Base-by-base conservation (phyloP, 768 basidiomycete genomes). In the Tricholoma bakamatsutake region DNA sequence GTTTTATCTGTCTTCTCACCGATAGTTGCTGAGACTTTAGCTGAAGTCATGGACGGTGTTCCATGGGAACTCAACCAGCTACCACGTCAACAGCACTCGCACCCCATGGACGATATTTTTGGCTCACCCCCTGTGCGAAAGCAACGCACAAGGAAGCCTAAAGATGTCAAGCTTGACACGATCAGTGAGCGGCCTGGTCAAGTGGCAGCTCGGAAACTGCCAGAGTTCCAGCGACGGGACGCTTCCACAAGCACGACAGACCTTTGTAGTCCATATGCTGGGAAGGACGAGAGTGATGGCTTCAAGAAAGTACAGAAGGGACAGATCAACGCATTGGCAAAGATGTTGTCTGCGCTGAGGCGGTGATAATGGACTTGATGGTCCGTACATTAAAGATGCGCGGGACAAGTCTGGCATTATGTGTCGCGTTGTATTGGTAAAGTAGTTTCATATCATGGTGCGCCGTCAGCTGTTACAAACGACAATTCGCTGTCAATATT, bases 291-390 rank as follows among this genome's bases (percentile, higher is more conserved):
- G 18, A 67, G 72, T 55, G 78, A 80, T 33, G 75, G 77, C 49
- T 72, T 73, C 49, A 81, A 90, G 79, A 92, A 88, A 74, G 87
- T 90, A 65, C 86, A 91, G 75, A 93, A 87, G 71, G 89, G 87
- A 48, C 93, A 94, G 76, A 93, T 93, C 73, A 85, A 86, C 64
- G 82, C 90, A 40, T 76, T 95, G 63, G 92, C 92, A 56, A 94
- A 94, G 84, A 91, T 95, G 90, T 75, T 94, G 56, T 90, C 85
- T 55, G 87, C 88, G 51, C 70, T 90, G 71, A 79, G 87, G 65
- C 85, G 85, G 65, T 88, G 54, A 55, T 54, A 51, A 56, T 58
- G 61, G 57, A 49, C 57, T 59, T 18, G 58, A 52, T 52, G 55
- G 59, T 57, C 55, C 55, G 53, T 60, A 55, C 59, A 50, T 61